Base-by-base conservation (phyloP, 192 early-diverging fungal species). In the Obelidium mucronatum region DNA sequence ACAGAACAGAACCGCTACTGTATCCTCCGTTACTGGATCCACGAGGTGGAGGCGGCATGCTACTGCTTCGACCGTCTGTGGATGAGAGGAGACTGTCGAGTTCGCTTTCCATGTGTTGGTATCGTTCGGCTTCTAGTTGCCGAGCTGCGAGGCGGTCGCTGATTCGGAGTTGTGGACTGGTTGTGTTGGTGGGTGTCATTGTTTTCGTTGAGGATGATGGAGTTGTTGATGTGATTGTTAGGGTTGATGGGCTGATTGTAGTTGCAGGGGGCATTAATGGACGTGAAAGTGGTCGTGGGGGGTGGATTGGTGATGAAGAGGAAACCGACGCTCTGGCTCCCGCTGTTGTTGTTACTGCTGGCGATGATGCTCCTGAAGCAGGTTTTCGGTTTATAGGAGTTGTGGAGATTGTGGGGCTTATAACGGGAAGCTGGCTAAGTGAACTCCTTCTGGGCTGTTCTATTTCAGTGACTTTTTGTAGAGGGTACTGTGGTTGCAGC, bases 141-240 rank as follows among this genome's bases (percentile, higher is more conserved):
- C 58, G 58, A 11, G 58, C 58, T 8, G 58, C 58, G 48, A 69
- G 67, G 28, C 67, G 67, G 24, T 69, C 67, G 67, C 42, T 53
- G 26, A 69, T 69, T 28, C 67, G 67, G 24, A 69, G 31, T 8
- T 44, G 67, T 51, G 42, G 48, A 3, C 17, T 28, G 13, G 67
- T 11, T 69, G 48, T 13, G 1, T 11, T 69, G 44, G 19, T 19
- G 11, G 67, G 26, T 13, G 34, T 30, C 42, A 22, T n/a, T 69
- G 48, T 15, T 69, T n/a, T 24, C 48, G 67, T 13, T 69, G 67
- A 15, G 11, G 55, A 17, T 58, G 37, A 13, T 64, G 61, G 6
- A 30, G 42, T 42, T 26, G 36, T 36, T 42, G 39, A 13, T 51
- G 66, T 15, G 37, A 65, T 1, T 1, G 17, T 15, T 40, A 24